Conservation (phyloP, 768 basidiomycete species). For the Kwoniella pini region DNA sequence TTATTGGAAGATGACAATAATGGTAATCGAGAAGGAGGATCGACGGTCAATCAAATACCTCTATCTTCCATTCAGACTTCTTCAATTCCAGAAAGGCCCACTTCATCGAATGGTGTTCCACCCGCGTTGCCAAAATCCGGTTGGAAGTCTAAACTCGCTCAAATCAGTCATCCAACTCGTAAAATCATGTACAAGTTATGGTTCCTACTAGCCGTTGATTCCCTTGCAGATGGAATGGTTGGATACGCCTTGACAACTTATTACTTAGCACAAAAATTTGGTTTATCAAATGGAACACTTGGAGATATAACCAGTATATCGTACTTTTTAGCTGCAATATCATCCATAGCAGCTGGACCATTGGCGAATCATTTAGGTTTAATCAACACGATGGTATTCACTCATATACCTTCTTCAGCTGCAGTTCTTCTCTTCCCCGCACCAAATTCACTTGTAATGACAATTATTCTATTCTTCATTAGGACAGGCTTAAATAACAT, state of each 20-base stretch:
- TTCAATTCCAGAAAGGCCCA: not conserved
- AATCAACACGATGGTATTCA: slow-evolving; percentile 48
- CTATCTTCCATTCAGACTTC: not conserved
- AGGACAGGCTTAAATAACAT: slow-evolving; percentile 35
- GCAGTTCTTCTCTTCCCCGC: slow-evolving; percentile 35
- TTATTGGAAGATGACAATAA: slow-evolving; percentile 7
- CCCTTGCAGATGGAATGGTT: slow-evolving; percentile 41
- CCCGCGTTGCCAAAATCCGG: not conserved
- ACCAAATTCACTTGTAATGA: slow-evolving; percentile 22
- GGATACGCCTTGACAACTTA: slow-evolving; percentile 34
- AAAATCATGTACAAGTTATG: slow-evolving; percentile 40
- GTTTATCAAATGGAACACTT: slow-evolving; percentile 20
- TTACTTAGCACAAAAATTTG: slow-evolving; percentile 33
- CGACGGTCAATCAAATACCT: not conserved
- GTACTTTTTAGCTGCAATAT: slow-evolving; percentile 36
- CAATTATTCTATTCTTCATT: slow-evolving; percentile 35
- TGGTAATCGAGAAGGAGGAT: not conserved
- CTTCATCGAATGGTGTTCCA: not conserved
- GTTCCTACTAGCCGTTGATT: slow-evolving; percentile 35
- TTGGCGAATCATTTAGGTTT: slow-evolving; percentile 37
- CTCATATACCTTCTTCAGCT: slow-evolving; percentile 40
- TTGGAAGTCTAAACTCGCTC: slow-evolving; percentile 17
- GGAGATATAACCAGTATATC: slow-evolving; percentile 38
- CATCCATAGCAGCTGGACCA: slow-evolving; percentile 37
- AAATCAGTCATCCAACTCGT: slow-evolving; percentile 30